Evolutionary conservation across 345 rosid species (phyloP).

Genomic region (Ceriops tagal): DNA sequence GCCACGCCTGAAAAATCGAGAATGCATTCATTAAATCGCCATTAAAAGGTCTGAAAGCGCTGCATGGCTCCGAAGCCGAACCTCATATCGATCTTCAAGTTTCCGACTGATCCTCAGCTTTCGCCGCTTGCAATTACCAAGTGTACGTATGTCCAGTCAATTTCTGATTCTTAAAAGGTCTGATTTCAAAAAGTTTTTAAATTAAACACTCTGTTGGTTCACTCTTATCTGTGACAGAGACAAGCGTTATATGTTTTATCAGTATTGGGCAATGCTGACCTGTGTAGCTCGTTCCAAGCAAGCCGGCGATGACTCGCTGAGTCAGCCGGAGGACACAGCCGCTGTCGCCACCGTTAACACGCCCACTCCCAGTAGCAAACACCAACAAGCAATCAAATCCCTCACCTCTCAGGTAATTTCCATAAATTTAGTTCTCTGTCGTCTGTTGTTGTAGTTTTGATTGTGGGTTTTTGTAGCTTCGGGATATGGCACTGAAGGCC

Average conservation of each 20-base stretch:
- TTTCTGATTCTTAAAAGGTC: no score
- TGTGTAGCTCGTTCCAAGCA: slow-evolving; percentile 90
- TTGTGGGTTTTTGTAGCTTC: slow-evolving; percentile 15
- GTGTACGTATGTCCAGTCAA: no score
- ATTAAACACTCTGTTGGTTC: no score
- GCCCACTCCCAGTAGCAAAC: slow-evolving; percentile 25
- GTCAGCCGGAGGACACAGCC: slow-evolving; percentile 47
- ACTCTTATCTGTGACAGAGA: background rate
- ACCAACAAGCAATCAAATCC: slow-evolving; percentile 53
- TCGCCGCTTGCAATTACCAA: no score
- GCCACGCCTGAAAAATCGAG: no score
- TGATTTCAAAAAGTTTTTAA: no score
- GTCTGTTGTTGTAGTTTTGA: background rate
- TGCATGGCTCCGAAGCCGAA: no score
- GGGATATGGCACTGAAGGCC: slow-evolving; percentile 37
- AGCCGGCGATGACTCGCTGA: slow-evolving; percentile 60
- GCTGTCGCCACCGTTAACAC: slow-evolving; percentile 32
- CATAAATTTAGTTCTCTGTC: background rate
- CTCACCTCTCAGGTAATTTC: slow-evolving; percentile 73
- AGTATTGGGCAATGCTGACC: slow-evolving; percentile 58
- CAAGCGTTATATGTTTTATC: background rate
- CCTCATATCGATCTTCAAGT: no score
- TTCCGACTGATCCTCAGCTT: no score
- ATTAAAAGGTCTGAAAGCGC: no score
- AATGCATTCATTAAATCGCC: no score